Evolutionary conservation across 164 flowering plant species (phyloP), one percentile per base, ranked within the genome.

Genomic region (Platanus orientalis): DNA sequence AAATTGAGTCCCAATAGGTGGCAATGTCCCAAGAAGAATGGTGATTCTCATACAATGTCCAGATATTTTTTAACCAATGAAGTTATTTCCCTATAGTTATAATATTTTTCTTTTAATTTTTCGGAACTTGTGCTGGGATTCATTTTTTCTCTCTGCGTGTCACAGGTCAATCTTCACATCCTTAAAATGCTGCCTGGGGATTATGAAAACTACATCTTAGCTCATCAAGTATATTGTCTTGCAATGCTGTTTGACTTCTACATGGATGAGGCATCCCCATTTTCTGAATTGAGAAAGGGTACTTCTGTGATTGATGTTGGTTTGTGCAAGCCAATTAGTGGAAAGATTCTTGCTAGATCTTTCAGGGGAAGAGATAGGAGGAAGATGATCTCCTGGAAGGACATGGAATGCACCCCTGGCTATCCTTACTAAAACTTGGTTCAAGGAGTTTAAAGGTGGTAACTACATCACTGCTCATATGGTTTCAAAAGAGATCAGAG

Each of bases 191-290:
- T 91, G 58, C 92, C 96, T 68, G 21, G 27, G 14, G 82, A 77
- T 40, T 65, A 84, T 60, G 88, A 88, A 61, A 80, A 86, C 71
- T 60, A 79, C 64, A 68, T 81, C 44, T 79, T 94, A 64, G 83
- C 90, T 62, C 96, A 91, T 64, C 99, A 91, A 74, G 79, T 89
- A 29, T 36, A 68, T 57, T 86, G 79, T 63, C 87, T 91, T 36
- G 97, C 96, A 30, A 86, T 89, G 93, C 66, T 94, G 66, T 83
- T 91, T 53, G 96, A 94, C 79, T 83, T 84, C 57, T 85, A 65
- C 63, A 60, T 82, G 65, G 81, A 80, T 40, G 88, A 82, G 59
- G 75, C 70, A 28, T 67, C 81, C 44, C 45, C 67, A 29, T 69
- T 72, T 60, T 73, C 84, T 21, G 78, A 69, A 60, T 75, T 51